Conservation (phyloP, 2,329 filamentous ascomycete genomes). For the Kalaharituber pfeilii region DNA sequence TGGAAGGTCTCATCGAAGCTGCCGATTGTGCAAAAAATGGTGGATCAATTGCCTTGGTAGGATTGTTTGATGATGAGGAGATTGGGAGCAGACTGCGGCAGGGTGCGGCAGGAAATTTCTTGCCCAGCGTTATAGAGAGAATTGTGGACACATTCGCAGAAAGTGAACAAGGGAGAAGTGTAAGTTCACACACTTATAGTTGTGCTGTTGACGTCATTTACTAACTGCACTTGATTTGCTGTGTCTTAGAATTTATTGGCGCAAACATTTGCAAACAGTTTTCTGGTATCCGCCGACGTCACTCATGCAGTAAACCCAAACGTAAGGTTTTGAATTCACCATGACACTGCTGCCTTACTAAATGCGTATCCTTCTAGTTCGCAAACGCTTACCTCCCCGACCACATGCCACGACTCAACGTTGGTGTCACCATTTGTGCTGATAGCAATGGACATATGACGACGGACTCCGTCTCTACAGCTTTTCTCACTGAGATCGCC, state of each 20-base stretch:
- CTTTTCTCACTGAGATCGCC: conserved; percentile 62
- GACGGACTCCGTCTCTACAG: conserved; percentile 50
- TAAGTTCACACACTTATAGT: conserved; percentile 18
- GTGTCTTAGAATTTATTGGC: conserved; percentile 40
- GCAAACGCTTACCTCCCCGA: conserved; percentile 62
- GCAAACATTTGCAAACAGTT: conserved; percentile 77
- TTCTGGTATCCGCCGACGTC: conserved; percentile 83
- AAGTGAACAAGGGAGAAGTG: conserved; percentile 14
- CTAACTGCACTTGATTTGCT: not conserved
- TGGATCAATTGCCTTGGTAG: conserved; percentile 69
- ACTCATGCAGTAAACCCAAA: conserved; percentile 91
- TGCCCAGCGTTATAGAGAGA: conserved; percentile 64
- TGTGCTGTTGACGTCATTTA: not conserved
- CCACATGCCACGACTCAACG: conserved; percentile 75
- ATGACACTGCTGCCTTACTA: not conserved
- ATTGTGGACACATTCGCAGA: conserved; percentile 51
- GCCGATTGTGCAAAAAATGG: conserved; percentile 37
- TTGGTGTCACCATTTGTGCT: conserved; percentile 61
- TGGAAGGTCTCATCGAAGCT: conserved; percentile 63
- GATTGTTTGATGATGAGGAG: conserved; percentile 94
- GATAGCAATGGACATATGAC: conserved; percentile 71
- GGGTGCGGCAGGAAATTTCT: conserved; percentile 76
- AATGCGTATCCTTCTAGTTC: conserved; percentile 34
- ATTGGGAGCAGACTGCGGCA: conserved; percentile 83
- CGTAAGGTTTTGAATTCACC: conserved; percentile 17